These are phyloP conservation scores for Leucoagaricus sp. DNA, from an alignment of 1,284 basidiomycete species.

Conservation along the genomic window DNA sequence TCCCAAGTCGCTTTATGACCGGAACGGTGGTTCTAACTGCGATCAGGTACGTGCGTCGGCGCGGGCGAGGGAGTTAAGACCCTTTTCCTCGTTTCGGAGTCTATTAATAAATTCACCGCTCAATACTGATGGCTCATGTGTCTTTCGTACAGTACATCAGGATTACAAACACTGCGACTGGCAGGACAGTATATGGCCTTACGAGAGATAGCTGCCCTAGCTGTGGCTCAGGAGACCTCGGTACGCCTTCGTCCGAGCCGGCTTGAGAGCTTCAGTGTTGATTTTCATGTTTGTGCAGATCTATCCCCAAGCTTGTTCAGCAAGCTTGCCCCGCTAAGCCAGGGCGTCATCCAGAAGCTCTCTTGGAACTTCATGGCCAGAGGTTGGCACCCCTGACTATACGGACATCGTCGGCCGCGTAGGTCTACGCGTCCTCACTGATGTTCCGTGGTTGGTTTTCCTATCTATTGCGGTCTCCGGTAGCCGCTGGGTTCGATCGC, in stretches of 20 bases:
- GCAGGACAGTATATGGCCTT: slow-evolving; percentile 40
- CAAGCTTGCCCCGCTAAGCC: slow-evolving; percentile 37
- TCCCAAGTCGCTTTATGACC: slow-evolving; percentile 42
- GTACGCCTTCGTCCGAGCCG: slow-evolving; percentile 32
- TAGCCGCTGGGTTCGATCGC: neutral
- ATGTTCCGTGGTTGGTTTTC: neutral
- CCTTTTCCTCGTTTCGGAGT: neutral
- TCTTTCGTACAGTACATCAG: slow-evolving; percentile 42
- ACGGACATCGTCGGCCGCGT: neutral
- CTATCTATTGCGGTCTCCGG: neutral
- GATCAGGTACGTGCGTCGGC: slow-evolving; percentile 39
- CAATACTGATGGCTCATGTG: slow-evolving; percentile 14
- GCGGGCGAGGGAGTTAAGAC: neutral
- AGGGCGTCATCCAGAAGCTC: slow-evolving; percentile 49
- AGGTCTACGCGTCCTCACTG: slow-evolving; percentile 11
- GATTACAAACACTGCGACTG: slow-evolving; percentile 47
- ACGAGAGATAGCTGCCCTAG: slow-evolving; percentile 49
- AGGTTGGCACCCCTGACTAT: slow-evolving; percentile 40
- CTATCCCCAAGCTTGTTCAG: slow-evolving; percentile 54
- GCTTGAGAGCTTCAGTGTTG: neutral
- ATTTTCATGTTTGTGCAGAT: slow-evolving; percentile 37
- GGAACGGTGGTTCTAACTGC: slow-evolving; percentile 44
- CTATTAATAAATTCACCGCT: slow-evolving; percentile 3
- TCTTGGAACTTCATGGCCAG: slow-evolving; percentile 52
- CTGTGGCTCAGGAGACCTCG: slow-evolving; percentile 46